A percentile compares a stretch with the other conserved stretches of the same genome.
Evolutionary conservation across 2,329 filamentous ascomycete species (phyloP).

Genomic region (Penicillium sumatraense): DNA sequence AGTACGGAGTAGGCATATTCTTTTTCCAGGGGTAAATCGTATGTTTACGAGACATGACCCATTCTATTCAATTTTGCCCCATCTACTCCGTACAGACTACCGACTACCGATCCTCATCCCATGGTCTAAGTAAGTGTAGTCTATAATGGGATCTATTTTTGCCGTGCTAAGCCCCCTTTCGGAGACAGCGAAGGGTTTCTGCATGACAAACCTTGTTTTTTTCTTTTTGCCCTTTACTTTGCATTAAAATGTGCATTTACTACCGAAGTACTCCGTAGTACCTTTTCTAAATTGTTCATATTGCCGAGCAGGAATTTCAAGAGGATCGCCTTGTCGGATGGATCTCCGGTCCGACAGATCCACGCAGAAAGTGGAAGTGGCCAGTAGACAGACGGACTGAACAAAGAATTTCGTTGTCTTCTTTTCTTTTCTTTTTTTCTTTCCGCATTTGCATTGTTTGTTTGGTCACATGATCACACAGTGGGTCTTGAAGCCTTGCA

Average conservation of each 20-base stretch:
- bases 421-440: background rate
- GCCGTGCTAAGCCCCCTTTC: conserved; percentile 5
- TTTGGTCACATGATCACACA: no score
- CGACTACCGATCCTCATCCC: no score
- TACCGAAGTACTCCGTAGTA: no score
- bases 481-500: no score
- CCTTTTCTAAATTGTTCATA: no score
- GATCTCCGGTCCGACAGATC: background rate
- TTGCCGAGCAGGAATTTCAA: no score
- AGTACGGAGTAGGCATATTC: background rate
- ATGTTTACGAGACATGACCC: conserved; percentile 3
- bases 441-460: background rate
- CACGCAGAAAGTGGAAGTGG: background rate
- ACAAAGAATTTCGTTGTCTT: no score
- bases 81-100: no score
- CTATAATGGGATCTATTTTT: conserved; percentile 3
- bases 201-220: background rate
- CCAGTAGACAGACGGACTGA: background rate
- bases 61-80: background rate
- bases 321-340: no score
- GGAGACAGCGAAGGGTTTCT: background rate
- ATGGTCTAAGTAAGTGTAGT: no score
- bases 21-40: background rate
- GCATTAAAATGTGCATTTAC: no score
- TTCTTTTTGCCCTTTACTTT: background rate